Conservation (phyloP, 225 moss, liverwort and hornwort genomes). For the Physcomitrellopsis africana region DNA sequence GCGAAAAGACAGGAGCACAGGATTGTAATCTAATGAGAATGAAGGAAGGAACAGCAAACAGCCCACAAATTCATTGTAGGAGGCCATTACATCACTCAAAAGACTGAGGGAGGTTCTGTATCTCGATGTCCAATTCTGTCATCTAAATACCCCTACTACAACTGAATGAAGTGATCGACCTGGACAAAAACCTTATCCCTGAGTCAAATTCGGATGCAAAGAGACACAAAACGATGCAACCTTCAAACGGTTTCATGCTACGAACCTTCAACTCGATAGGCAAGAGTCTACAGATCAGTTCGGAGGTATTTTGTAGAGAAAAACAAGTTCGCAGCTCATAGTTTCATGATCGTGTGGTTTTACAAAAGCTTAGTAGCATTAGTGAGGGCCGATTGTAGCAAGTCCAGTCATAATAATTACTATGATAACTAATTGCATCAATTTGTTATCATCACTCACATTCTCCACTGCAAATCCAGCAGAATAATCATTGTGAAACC, state of each 20-base stretch:
- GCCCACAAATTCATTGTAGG: not conserved
- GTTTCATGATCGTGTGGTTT: constrained; percentile 2
- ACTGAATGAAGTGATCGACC: not conserved
- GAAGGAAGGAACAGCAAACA: not conserved
- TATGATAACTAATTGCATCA: constrained; percentile 11
- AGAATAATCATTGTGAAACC: not conserved
- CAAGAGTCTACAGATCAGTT: not conserved
- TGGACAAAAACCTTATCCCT: not conserved
- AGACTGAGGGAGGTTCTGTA: not conserved
- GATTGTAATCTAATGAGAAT: not conserved
- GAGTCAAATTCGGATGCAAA: not conserved
- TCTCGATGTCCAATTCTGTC: not conserved
- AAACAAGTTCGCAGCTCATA: constrained; percentile 26
- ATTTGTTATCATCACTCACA: not conserved
- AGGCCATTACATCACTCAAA: constrained; percentile 4
- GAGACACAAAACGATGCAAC: not conserved
- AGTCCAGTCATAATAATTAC: constrained; percentile 15
- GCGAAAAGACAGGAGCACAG: constrained; percentile 24
- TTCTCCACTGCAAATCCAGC: constrained; percentile 25
- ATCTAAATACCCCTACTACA: constrained; percentile 12
- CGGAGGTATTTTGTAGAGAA: not conserved
- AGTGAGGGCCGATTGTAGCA: constrained; percentile 21
- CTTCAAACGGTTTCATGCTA: not conserved
- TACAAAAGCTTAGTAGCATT: constrained; percentile 15
- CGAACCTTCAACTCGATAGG: not conserved